These are phyloP conservation scores for Tephrocybe sp. DNA, from an alignment of 768 basidiomycete species.

Conservation along the genomic window DNA sequence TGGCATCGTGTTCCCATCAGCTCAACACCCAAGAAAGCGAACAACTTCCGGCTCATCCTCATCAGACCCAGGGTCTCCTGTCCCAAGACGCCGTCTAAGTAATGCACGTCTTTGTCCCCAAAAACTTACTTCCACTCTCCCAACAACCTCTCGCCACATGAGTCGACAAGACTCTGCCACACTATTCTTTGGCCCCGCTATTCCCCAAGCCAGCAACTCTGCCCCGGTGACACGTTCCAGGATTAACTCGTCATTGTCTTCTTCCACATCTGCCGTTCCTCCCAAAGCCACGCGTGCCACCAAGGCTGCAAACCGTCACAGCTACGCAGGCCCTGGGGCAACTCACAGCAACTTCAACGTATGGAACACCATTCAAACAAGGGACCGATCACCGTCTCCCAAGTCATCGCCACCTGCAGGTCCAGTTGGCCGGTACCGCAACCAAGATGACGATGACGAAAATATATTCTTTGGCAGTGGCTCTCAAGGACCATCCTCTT, in stretches of 20 bases:
- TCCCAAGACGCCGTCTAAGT: slow-evolving; percentile 51
- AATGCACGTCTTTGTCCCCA: slow-evolving; percentile 30
- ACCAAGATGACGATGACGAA: slow-evolving; percentile 44
- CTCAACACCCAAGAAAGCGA: slow-evolving; percentile 36
- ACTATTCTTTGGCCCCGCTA: slow-evolving; percentile 65
- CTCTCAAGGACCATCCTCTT: slow-evolving; percentile 49
- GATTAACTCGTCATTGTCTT: slow-evolving; percentile 26
- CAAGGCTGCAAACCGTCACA: slow-evolving; percentile 51
- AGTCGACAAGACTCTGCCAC: slow-evolving; percentile 60
- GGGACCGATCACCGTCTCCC: slow-evolving; percentile 42
- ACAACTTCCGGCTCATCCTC: slow-evolving; percentile 38
- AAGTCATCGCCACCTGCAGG: slow-evolving; percentile 43
- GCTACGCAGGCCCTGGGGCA: slow-evolving; percentile 54
- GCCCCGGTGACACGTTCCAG: slow-evolving; percentile 27
- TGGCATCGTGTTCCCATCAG: slow-evolving; percentile 40
- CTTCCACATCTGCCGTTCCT: slow-evolving; percentile 20
- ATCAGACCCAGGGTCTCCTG: slow-evolving; percentile 51
- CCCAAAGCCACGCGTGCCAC: slow-evolving; percentile 23
- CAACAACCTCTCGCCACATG: slow-evolving; percentile 32
- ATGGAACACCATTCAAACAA: slow-evolving; percentile 42
- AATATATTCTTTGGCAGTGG: slow-evolving; percentile 54
- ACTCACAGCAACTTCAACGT: slow-evolving; percentile 23
- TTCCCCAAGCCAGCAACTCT: slow-evolving; percentile 28
- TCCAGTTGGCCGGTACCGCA: slow-evolving; percentile 19
- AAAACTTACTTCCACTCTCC: slow-evolving; percentile 7